These are phyloP conservation scores for Hansfordia pulvinata DNA, from an alignment of 2,329 filamentous ascomycete species.

Conservation along the genomic window DNA sequence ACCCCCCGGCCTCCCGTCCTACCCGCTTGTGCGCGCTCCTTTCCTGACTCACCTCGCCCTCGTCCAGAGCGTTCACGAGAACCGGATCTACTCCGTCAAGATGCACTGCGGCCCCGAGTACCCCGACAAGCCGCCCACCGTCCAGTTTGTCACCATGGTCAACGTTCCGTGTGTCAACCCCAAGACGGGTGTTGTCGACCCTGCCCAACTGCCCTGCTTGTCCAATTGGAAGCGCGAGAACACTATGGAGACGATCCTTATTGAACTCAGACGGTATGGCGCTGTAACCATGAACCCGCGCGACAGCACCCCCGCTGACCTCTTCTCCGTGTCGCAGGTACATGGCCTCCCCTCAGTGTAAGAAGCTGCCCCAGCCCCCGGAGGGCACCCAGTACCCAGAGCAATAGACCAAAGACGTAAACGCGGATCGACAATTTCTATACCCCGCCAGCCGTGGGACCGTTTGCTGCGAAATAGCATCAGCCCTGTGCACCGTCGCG, in stretches of 20 bases:
- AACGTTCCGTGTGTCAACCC: conserved; percentile 91
- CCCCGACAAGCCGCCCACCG: conserved; percentile 75
- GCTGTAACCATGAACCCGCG: too few relatives aligned
- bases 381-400: conserved; percentile 51
- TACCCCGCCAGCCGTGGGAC: too few relatives aligned
- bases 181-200: conserved; percentile 72
- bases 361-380: conserved; percentile 87
- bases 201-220: conserved; percentile 70
- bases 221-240: conserved; percentile 85
- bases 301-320: too few relatives aligned
- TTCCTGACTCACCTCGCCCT: conserved; percentile 1
- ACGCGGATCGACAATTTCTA: too few relatives aligned
- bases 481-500: too few relatives aligned
- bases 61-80: conserved; percentile 80
- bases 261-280: conserved; percentile 59
- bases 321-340: conserved; percentile 56
- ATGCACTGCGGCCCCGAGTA: conserved; percentile 89
- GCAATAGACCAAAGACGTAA: too few relatives aligned
- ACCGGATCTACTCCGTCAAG: conserved; percentile 95
- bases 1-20: neutral
- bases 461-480: too few relatives aligned
- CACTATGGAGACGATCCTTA: conserved; percentile 88
- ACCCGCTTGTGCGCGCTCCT: too few relatives aligned
- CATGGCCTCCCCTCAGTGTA: conserved; percentile 84
- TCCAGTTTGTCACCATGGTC: conserved; percentile 87